Evolutionary conservation across 2,329 filamentous ascomycete genomes (phyloP).

Genomic region (Endoconidiophora laricicola): DNA sequence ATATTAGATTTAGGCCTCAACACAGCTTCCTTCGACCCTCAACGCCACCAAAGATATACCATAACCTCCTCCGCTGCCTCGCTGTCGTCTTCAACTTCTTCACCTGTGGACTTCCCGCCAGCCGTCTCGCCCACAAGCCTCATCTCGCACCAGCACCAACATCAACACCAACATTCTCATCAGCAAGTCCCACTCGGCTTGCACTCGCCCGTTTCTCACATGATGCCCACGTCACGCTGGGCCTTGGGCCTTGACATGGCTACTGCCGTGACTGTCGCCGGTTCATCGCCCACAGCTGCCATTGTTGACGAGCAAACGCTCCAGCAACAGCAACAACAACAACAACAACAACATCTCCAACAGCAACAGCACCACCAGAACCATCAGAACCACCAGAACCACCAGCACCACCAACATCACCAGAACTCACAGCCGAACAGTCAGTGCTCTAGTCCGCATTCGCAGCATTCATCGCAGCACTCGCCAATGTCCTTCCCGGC

Average conservation of each 20-base stretch:
- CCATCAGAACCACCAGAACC: slow-evolving; percentile 6
- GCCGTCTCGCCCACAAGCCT: slow-evolving; percentile 12
- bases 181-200: slow-evolving; percentile 8
- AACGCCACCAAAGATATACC: slow-evolving; percentile 18
- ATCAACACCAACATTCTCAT: slow-evolving; percentile 19
- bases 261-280: slow-evolving; percentile 23
- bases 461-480: slow-evolving; percentile 27
- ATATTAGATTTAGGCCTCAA: slow-evolving; percentile 7
- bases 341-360: too few species aligned
- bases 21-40: slow-evolving; percentile 11
- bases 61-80: slow-evolving; percentile 4
- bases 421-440: slow-evolving; percentile 20
- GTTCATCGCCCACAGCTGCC: slow-evolving; percentile 34
- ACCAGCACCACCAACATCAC: slow-evolving; percentile 24
- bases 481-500: slow-evolving; percentile 28
- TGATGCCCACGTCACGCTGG: slow-evolving; percentile 29
- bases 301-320: slow-evolving; percentile 18
- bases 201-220: slow-evolving; percentile 9
- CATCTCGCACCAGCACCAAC: slow-evolving; percentile 1
- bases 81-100: slow-evolving; percentile 1
- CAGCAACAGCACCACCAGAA: slow-evolving; percentile 19
- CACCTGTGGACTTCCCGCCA: slow-evolving; percentile 13
- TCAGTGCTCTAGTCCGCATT: slow-evolving; percentile 34
- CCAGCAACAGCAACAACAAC: slow-evolving; percentile 21
- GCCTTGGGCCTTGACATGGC: slow-evolving; percentile 37